Percentiles rank a stretch among this genome's conserved stretches.
These are phyloP conservation scores for Saccharomycopsis synnaedendra DNA, from an alignment of 805 yeast genomes.

Conservation along the genomic window DNA sequence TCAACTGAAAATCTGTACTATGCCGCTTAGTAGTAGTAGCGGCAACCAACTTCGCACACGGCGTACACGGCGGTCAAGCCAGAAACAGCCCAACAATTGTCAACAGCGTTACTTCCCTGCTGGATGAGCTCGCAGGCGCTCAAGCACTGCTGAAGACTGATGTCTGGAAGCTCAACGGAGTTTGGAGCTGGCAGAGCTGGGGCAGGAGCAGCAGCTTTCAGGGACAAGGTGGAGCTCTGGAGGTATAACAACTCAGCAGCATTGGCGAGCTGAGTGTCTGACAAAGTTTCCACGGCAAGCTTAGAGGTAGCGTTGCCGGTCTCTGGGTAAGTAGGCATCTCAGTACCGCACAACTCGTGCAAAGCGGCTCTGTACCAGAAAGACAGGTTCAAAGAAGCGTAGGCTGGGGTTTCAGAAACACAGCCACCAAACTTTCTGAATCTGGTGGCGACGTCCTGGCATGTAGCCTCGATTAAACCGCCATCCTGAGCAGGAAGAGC, in stretches of 20 bases:
- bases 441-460: constrained; percentile 8
- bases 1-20: not conserved
- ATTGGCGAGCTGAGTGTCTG: constrained; percentile 7
- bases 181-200: not conserved
- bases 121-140: constrained; percentile 10
- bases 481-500: not conserved
- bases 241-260: constrained; percentile 9
- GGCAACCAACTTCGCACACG: constrained; percentile 16
- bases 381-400: constrained; percentile 7
- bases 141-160: constrained; percentile 7
- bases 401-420: constrained; percentile 11
- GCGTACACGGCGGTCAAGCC: constrained; percentile 16
- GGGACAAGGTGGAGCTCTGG: not conserved
- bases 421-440: constrained; percentile 14
- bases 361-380: constrained; percentile 17
- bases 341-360: constrained; percentile 15
- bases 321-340: not conserved
- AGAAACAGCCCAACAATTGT: constrained; percentile 15
- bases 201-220: not conserved
- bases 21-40: constrained; percentile 7
- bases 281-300: not conserved
- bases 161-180: not conserved
- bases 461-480: constrained; percentile 9
- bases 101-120: constrained; percentile 10
- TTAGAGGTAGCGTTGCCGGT: not conserved